A percentile compares a stretch with the other conserved stretches of the same genome.
Conservation (phyloP, 768 basidiomycete species). For the Leccinum rimulosum region DNA sequence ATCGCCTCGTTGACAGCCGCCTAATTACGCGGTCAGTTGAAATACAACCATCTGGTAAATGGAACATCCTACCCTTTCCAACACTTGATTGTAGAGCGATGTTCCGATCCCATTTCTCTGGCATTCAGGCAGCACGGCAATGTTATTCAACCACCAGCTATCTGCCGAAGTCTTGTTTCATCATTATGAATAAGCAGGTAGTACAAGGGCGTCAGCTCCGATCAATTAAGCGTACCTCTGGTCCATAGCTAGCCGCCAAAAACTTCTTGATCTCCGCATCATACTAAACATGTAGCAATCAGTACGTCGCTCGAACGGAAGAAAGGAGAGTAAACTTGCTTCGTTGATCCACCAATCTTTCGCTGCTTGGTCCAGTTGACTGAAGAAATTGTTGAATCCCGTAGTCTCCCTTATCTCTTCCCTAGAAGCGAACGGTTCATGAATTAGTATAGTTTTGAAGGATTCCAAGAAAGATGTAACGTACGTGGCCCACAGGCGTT, state of each 20-base stretch:
- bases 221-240: background rate
- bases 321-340: background rate
- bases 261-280: background rate
- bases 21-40: background rate
- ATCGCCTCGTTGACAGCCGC: background rate
- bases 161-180: background rate
- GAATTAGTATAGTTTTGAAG: no score
- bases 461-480: background rate
- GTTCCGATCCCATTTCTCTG: conserved; percentile 4
- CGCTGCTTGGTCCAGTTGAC: background rate
- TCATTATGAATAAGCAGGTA: background rate
- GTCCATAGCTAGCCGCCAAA: background rate
- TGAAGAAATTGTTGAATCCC: background rate
- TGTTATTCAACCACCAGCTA: conserved; percentile 6
- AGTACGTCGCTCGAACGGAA: background rate
- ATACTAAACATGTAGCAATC: background rate
- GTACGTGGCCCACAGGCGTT: conserved; percentile 2
- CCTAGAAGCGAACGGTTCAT: no score
- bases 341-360: conserved; percentile 6
- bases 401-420: background rate
- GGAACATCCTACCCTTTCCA: background rate
- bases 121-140: background rate
- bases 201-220: no score
- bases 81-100: background rate
- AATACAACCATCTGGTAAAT: background rate